Conservation (phyloP, 2,329 filamentous ascomycete genomes). For the Aspergillus caelatus region DNA sequence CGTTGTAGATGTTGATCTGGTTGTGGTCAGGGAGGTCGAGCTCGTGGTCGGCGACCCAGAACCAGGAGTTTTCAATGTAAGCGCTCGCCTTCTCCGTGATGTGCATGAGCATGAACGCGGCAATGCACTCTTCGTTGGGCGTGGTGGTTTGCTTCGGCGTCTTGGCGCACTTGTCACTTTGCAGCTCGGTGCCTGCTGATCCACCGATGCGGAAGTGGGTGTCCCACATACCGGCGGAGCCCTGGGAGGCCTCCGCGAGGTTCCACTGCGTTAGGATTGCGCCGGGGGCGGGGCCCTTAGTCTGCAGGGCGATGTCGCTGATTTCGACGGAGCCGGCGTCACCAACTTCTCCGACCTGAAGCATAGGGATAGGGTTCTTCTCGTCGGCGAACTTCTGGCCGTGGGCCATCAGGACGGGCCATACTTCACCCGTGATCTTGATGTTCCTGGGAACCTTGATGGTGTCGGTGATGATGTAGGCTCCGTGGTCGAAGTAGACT, state of each 20-base stretch:
- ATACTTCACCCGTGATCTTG: conserved; percentile 88
- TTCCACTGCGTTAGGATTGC: conserved; percentile 95
- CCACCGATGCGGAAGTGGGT: conserved; percentile 94
- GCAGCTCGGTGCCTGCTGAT: conserved; percentile 78
- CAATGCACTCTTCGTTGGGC: conserved; percentile 70
- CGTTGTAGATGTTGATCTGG: conserved; percentile 78
- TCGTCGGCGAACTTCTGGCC: conserved; percentile 74
- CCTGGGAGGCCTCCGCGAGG: conserved; percentile 64
- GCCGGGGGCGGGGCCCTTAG: conserved; percentile 78
- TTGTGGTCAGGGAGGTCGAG: conserved; percentile 72
- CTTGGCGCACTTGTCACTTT: conserved; percentile 78
- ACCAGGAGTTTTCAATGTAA: conserved; percentile 88
- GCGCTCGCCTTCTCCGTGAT: conserved; percentile 60
- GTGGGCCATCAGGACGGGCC: conserved; percentile 84
- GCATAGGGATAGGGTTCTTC: conserved; percentile 77
- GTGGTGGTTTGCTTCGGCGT: conserved; percentile 65
- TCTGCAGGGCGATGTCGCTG: conserved; percentile 83
- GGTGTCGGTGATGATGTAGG: conserved; percentile 64
- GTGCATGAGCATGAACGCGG: conserved; percentile 68
- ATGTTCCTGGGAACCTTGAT: conserved; percentile 70
- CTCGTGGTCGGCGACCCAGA: conserved; percentile 90
- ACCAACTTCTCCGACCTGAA: conserved; percentile 78
- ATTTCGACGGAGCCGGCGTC: conserved; percentile 83
- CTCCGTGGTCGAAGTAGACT: conserved; percentile 67
- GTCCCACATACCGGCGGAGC: conserved; percentile 85